These are phyloP conservation scores for Cordyceps cicadae DNA, from an alignment of 2,329 filamentous ascomycete species.

Conservation along the genomic window DNA sequence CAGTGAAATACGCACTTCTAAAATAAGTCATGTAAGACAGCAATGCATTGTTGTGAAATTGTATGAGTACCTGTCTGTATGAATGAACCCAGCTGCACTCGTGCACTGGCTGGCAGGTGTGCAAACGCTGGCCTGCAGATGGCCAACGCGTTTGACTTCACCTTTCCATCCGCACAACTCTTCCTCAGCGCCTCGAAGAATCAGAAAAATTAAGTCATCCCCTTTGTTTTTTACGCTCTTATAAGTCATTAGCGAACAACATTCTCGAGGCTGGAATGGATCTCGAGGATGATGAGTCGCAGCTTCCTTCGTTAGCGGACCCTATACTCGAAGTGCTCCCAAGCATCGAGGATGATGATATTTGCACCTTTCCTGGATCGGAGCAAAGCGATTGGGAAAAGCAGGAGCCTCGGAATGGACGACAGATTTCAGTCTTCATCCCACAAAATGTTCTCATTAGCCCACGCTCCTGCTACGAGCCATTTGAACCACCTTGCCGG, in stretches of 20 bases:
- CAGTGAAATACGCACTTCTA: too few species aligned
- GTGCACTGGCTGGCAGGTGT: neutral
- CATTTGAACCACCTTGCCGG: conserved; percentile 6
- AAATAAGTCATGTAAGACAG: too few species aligned
- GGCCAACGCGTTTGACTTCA: neutral
- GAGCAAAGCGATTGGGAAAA: neutral
- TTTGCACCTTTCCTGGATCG: neutral
- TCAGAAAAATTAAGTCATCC: neutral
- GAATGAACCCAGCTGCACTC: too few species aligned
- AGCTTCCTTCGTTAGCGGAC: too few species aligned
- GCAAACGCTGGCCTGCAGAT: neutral
- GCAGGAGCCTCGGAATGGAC: neutral
- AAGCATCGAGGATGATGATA: neutral
- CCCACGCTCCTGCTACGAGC: neutral
- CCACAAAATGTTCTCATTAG: neutral
- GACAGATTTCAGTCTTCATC: neutral
- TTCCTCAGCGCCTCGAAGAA: neutral
- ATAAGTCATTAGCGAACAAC: too few species aligned
- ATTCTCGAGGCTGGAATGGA: too few species aligned
- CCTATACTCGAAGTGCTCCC: neutral
- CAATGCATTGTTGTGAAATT: too few species aligned
- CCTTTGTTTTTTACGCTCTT: too few species aligned
- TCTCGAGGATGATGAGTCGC: too few species aligned
- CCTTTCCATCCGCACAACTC: neutral
- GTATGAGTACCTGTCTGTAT: too few species aligned